Evolutionary conservation across 1,139 yeast species (phyloP).

Genomic region (Pichia sp.): DNA sequence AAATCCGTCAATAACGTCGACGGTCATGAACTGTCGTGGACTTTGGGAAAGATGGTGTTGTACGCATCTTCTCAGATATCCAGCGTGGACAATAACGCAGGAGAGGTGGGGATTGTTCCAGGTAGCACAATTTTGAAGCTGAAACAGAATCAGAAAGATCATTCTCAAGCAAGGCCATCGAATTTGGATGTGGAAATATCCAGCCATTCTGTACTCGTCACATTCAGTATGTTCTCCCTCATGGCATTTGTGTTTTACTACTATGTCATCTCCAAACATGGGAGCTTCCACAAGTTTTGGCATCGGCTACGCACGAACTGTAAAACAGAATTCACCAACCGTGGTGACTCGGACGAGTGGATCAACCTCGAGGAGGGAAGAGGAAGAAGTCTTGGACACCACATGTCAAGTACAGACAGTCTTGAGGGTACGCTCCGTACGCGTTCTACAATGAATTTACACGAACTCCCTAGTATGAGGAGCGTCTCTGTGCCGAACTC

Average conservation of each 20-base stretch:
- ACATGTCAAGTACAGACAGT: slow-evolving; percentile 1
- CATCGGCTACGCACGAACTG: slow-evolving; percentile 2
- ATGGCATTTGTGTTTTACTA: slow-evolving; percentile 3
- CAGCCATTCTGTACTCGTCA: slow-evolving; percentile 1
- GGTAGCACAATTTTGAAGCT: too few relatives aligned
- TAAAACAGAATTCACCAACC: slow-evolving; percentile 4
- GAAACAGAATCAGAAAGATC: too few relatives aligned
- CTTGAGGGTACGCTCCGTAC: slow-evolving; percentile 15
- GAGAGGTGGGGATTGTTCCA: slow-evolving; percentile 16
- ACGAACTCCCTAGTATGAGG: slow-evolving; percentile 10
- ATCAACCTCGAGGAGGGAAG: slow-evolving; percentile 17
- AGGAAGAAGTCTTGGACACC: slow-evolving; percentile 13
- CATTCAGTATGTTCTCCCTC: neutral
- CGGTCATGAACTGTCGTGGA: slow-evolving; percentile 76
- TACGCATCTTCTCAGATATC: slow-evolving; percentile 33
- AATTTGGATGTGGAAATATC: too few relatives aligned
- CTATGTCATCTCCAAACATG: slow-evolving; percentile 9
- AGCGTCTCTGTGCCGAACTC: too few relatives aligned
- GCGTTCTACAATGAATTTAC: slow-evolving; percentile 17
- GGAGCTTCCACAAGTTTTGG: slow-evolving; percentile 10
- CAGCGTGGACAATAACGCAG: too few relatives aligned
- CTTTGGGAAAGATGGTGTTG: slow-evolving; percentile 71
- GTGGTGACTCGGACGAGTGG: too few relatives aligned
- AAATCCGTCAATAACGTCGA: slow-evolving; percentile 59
- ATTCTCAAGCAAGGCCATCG: too few relatives aligned